phyloP scores from a whole-genome alignment of 1,284 basidiomycete genomes.

The Marasmius sp. region DNA sequence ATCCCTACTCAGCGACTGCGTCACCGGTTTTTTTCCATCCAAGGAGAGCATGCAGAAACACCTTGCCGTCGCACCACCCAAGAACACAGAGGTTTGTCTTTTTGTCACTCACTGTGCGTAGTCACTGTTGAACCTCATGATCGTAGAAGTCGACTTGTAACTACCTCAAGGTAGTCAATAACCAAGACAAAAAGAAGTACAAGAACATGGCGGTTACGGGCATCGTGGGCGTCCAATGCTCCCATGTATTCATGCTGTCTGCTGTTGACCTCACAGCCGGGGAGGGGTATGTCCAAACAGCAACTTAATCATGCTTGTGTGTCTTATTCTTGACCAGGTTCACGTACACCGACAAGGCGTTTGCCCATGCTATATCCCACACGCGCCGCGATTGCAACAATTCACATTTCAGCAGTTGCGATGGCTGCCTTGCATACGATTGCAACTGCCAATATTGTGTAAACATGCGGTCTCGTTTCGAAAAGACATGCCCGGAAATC shows the following conservation, averaged over 20 bases:
- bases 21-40: conserved; percentile 7
- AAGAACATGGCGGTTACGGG: conserved; percentile 25
- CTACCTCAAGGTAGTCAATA: conserved; percentile 23
- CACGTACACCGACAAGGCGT: not conserved
- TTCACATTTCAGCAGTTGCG: no score
- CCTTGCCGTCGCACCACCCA: conserved; percentile 6
- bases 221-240: conserved; percentile 24
- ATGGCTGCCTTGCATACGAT: no score
- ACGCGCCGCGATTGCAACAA: no score
- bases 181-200: conserved; percentile 28
- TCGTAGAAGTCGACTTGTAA: conserved; percentile 25
- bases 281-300: conserved; percentile 17
- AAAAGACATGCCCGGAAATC: not conserved
- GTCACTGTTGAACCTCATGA: no score
- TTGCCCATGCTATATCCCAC: not conserved
- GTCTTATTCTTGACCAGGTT: not conserved
- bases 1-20: conserved; percentile 12
- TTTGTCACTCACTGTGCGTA: not conserved
- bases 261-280: conserved; percentile 22
- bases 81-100: conserved; percentile 4
- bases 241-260: conserved; percentile 24
- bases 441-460: no score
- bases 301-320: not conserved
- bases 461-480: no score
- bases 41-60: conserved; percentile 2